These are phyloP conservation scores for Rhododendron ovatum DNA, from an alignment of 148 eudicot species.

Conservation along the genomic window DNA sequence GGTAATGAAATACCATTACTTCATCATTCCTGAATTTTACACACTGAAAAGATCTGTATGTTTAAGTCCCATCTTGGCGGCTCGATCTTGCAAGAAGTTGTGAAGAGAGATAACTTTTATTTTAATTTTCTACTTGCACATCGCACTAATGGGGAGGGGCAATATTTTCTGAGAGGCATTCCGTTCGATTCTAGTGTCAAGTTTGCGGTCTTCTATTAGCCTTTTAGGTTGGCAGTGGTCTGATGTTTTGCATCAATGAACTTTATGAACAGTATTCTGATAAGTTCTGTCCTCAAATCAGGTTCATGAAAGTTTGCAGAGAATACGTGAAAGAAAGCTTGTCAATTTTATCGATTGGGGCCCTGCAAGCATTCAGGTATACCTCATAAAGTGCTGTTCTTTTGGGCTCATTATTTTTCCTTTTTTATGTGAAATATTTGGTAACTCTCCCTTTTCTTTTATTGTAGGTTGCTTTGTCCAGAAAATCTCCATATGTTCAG, in stretches of 20 bases:
- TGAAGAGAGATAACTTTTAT: not conserved
- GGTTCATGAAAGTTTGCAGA: conserved; percentile 98
- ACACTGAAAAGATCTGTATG: not conserved
- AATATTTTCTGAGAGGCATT: not conserved
- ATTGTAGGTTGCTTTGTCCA: conserved; percentile 88
- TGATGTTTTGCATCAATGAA: not conserved
- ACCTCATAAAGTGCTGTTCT: not conserved
- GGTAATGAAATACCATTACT: conserved; percentile 36
- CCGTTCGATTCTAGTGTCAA: not conserved
- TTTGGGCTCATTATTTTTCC: not conserved
- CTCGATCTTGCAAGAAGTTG: not conserved
- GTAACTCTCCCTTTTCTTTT: conserved; percentile 3
- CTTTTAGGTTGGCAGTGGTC: not conserved
- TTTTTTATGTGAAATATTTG: not conserved
- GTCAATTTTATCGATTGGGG: conserved; percentile 99
- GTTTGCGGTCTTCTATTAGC: not conserved
- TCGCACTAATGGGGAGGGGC: not conserved
- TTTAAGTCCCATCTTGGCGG: no score
- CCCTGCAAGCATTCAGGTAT: conserved; percentile 98
- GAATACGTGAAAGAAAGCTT: conserved; percentile 95
- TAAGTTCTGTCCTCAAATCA: conserved; percentile 16
- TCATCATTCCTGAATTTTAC: not conserved
- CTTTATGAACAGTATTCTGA: not conserved
- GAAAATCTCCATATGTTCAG: conserved; percentile 97
- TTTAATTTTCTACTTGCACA: not conserved